Percentiles rank a stretch among this genome's conserved stretches.
Conservation (phyloP, 257 asterid species). For the Plantago ovata region DNA sequence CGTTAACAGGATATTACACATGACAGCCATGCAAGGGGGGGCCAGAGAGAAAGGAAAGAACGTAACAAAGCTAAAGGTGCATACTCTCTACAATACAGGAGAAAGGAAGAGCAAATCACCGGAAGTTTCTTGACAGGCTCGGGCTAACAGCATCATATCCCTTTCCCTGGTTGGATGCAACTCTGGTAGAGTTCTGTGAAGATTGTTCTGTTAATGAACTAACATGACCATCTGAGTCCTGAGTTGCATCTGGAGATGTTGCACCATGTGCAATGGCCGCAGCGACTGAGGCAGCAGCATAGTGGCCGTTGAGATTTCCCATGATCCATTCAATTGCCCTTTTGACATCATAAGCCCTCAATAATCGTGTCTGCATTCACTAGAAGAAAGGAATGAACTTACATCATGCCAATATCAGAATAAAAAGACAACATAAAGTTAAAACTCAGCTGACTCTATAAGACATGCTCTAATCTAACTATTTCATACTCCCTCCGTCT, state of each 20-base stretch:
- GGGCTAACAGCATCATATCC: slow-evolving; percentile 63
- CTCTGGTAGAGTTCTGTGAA: slow-evolving; percentile 40
- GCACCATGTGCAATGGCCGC: slow-evolving; percentile 98
- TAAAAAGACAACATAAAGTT: slow-evolving; percentile 13
- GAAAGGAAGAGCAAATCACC: slow-evolving; percentile 43
- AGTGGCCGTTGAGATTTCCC: slow-evolving; percentile 90
- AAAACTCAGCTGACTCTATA: neutral
- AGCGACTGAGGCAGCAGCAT: slow-evolving; percentile 98
- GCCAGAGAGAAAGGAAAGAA: neutral
- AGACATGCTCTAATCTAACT: neutral
- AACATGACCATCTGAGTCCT: slow-evolving; percentile 46
- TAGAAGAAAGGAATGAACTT: slow-evolving; percentile 75
- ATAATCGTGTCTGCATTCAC: slow-evolving; percentile 97
- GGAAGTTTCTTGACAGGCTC: slow-evolving; percentile 65
- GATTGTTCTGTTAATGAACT: slow-evolving; percentile 48
- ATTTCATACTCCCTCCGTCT: neutral
- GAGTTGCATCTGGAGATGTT: slow-evolving; percentile 62
- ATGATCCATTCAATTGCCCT: slow-evolving; percentile 92
- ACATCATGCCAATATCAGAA: slow-evolving; percentile 39
- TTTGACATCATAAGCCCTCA: slow-evolving; percentile 93
- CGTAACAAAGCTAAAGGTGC: neutral
- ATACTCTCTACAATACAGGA: slow-evolving; percentile 13
- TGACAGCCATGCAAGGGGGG: too few relatives aligned
- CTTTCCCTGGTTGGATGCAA: slow-evolving; percentile 44
- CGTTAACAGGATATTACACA: too few relatives aligned